Conservation (phyloP, 2,329 filamentous ascomycete genomes). For the Aspergillaceae sp. region DNA sequence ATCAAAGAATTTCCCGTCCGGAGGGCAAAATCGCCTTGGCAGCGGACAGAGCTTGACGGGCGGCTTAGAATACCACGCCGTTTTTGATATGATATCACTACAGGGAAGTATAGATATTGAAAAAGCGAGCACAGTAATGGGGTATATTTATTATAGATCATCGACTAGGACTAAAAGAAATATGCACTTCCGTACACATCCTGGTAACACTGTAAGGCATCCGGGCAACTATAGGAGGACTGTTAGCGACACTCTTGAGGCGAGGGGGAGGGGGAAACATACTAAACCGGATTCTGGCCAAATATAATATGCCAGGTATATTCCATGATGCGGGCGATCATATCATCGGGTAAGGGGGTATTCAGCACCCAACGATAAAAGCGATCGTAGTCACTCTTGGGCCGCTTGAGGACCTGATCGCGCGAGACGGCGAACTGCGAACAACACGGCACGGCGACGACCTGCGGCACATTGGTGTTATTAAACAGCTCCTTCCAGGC, state of each 20-base stretch:
- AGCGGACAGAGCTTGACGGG: no score
- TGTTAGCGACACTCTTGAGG: background rate
- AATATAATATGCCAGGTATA: constrained; percentile 57
- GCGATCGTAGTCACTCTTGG: constrained; percentile 45
- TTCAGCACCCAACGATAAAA: constrained; percentile 52
- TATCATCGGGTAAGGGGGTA: constrained; percentile 46
- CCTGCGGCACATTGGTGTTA: constrained; percentile 35
- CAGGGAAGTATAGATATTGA: no score
- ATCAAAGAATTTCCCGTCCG: no score
- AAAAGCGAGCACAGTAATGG: no score
- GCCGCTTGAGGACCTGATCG: constrained; percentile 42
- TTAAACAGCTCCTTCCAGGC: constrained; percentile 23
- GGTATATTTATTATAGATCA: background rate
- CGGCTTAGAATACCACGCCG: background rate
- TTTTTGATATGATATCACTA: no score
- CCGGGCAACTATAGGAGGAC: constrained; percentile 45
- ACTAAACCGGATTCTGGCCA: constrained; percentile 33
- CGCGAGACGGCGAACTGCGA: constrained; percentile 56
- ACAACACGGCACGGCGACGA: constrained; percentile 51
- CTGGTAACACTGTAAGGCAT: constrained; percentile 53
- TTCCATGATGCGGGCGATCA: constrained; percentile 53
- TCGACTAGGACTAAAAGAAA: constrained; percentile 11
- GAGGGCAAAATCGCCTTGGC: no score
- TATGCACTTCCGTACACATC: constrained; percentile 45
- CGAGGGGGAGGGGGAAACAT: constrained; percentile 10